Base-by-base conservation (phyloP, 208 protist genomes). In the Trypanosoma platydactyli region DNA sequence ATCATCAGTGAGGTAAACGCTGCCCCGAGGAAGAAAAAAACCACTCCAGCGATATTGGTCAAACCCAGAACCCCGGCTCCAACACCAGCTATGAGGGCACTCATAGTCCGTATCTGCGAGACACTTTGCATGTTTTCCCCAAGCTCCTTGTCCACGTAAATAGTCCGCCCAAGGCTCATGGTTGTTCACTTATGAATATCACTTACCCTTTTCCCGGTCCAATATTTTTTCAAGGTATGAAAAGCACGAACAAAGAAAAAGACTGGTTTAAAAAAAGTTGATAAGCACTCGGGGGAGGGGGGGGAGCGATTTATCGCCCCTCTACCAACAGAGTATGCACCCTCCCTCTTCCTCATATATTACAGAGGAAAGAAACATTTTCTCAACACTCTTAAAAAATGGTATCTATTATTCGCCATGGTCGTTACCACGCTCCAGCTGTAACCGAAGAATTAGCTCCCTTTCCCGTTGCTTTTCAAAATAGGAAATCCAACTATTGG, bases 381-480 rank as follows among this genome's bases (percentile, higher is more conserved):
- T 41, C 58, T 44, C 29, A 61, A 33, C 33, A 22, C 24, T 45
- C 22, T 20, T 15, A n/a, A 50, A 50, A 27, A 60, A 54, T 20
- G 53, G 54, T 24, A 45, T 50, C 29, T 3, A 11, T 20, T 38
- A 56, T 27, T 73, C 55, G 18, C 62, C 73, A 7, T 65, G 62
- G 2, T 69, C 75, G 27, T 79, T 88, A 59, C 77, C 80, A 61
- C 85, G 84, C 20, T 90, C 83, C 33, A 91, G 73, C 58, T 94
- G 84, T 29, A 91, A 50, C 70, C 88, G 81, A 58, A 94, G 71
- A 72, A 94, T 89, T 44, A 89, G 71, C 60, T 94, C 84, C 20
- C 88, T 79, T 64, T 94, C 84, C 13, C 84, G 73, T 54, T 94
- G 88, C 63, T 94, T 91, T 48, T 89, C 83, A 76, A 94, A 94